These are phyloP conservation scores for Saccharata proteae DNA, from an alignment of 2,329 filamentous ascomycete species.

Conservation along the genomic window DNA sequence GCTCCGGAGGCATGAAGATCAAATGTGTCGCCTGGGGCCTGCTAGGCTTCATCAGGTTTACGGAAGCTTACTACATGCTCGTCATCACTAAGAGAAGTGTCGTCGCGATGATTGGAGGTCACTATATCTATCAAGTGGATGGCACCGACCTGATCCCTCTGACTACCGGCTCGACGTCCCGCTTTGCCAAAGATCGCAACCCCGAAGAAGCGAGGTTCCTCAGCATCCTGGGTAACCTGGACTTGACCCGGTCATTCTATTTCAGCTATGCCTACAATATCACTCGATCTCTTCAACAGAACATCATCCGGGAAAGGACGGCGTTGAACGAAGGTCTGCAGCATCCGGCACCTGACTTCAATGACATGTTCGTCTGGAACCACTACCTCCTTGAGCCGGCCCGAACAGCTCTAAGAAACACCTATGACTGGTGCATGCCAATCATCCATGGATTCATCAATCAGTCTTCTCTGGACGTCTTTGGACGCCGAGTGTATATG, in stretches of 20 bases:
- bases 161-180: conserved; percentile 54
- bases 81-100: conserved; percentile 92
- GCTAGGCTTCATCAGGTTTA: conserved; percentile 91
- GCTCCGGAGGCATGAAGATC: conserved; percentile 77
- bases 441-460: conserved; percentile 95
- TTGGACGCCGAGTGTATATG: conserved; percentile 79
- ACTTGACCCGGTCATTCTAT: conserved; percentile 86
- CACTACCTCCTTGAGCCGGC: conserved; percentile 75
- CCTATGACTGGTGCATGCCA: conserved; percentile 91
- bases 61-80: conserved; percentile 93
- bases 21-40: conserved; percentile 89
- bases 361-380: conserved; percentile 99
- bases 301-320: conserved; percentile 69
- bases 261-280: conserved; percentile 98
- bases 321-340: conserved; percentile 54
- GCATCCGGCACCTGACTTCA: conserved; percentile 54
- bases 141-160: conserved; percentile 84
- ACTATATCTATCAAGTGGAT: conserved; percentile 92
- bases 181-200: conserved; percentile 68
- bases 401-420: conserved; percentile 55
- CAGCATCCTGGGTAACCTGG: conserved; percentile 78
- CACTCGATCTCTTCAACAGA: conserved; percentile 81
- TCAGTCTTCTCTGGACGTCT: conserved; percentile 63
- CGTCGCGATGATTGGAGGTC: conserved; percentile 89
- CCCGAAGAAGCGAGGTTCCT: conserved; percentile 84